phyloP scores from a whole-genome alignment of 2,329 filamentous ascomycete genomes.

The Colletotrichum scovillei region DNA sequence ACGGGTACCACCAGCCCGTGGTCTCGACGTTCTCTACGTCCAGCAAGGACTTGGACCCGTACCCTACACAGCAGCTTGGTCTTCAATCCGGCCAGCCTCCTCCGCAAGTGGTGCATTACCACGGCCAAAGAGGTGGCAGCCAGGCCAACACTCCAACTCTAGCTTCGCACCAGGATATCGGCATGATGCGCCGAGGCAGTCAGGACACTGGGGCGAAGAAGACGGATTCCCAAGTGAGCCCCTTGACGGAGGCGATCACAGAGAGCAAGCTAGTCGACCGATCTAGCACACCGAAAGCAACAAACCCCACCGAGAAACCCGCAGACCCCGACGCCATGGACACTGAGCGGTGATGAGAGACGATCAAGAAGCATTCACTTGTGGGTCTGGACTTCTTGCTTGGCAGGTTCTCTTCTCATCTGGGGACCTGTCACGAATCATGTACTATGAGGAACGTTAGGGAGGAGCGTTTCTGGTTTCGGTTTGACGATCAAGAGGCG shows the following conservation, averaged over 20 bases:
- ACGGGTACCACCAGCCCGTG: slow-evolving; percentile 76
- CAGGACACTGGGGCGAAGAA: slow-evolving; percentile 55
- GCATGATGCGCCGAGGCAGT: slow-evolving; percentile 59
- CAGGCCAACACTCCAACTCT: slow-evolving; percentile 73
- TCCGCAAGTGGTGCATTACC: slow-evolving; percentile 75
- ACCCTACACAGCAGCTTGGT: slow-evolving; percentile 73
- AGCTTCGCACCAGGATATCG: slow-evolving; percentile 61
- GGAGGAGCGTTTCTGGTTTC: slow-evolving; percentile 35
- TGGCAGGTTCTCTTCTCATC: background rate
- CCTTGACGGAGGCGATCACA: slow-evolving; percentile 50
- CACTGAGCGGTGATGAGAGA: slow-evolving; percentile 41
- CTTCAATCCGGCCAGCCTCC: slow-evolving; percentile 71
- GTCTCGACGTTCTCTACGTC: slow-evolving; percentile 78
- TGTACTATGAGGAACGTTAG: slow-evolving; percentile 35
- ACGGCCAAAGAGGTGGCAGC: slow-evolving; percentile 74
- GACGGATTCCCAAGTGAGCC: slow-evolving; percentile 49
- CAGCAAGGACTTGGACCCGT: slow-evolving; percentile 75
- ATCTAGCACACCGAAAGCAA: slow-evolving; percentile 40
- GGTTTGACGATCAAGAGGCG: slow-evolving; percentile 36
- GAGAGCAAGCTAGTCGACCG: slow-evolving; percentile 47
- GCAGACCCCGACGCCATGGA: slow-evolving; percentile 39
- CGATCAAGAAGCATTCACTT: background rate
- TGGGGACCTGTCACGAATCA: slow-evolving; percentile 27
- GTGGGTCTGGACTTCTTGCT: background rate
- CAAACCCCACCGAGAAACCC: slow-evolving; percentile 37